phyloP scores from a whole-genome alignment of 805 yeast species.

The Ogataea sp. region DNA sequence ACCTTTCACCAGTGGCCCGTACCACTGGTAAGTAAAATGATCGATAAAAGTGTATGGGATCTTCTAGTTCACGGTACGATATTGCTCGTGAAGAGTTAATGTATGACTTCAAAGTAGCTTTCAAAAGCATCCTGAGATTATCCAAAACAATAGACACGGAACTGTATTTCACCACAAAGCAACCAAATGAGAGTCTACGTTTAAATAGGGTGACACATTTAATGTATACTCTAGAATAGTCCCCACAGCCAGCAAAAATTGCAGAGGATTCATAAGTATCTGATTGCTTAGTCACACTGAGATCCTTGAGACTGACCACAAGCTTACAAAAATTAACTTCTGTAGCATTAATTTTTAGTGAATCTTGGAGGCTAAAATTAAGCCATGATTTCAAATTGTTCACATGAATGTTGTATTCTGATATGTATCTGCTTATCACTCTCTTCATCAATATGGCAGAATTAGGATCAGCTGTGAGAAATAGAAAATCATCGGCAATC shows the following conservation, averaged over 20 bases:
- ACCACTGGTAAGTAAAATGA: not conserved
- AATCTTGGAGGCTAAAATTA: conserved; percentile 4
- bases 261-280: too few relatives aligned
- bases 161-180: not conserved
- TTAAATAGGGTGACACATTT: too few relatives aligned
- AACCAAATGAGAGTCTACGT: too few relatives aligned
- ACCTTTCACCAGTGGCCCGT: not conserved
- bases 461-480: conserved; percentile 41
- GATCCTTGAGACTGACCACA: too few relatives aligned
- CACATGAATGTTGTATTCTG: conserved; percentile 32
- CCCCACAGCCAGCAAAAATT: too few relatives aligned
- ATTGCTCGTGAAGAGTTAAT: not conserved
- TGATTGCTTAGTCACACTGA: too few relatives aligned
- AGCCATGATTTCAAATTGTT: conserved; percentile 31
- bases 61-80: not conserved
- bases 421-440: conserved; percentile 28
- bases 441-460: conserved; percentile 23
- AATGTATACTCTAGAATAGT: too few relatives aligned
- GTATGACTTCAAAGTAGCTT: not conserved
- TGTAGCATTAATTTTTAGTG: too few relatives aligned
- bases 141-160: not conserved
- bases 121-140: not conserved
- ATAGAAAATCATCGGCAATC: conserved; percentile 78
- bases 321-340: too few relatives aligned
- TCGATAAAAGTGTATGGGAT: not conserved